Base-by-base conservation (phyloP, 352 stramenopile species). In the Aphanomyces euteiches region DNA sequence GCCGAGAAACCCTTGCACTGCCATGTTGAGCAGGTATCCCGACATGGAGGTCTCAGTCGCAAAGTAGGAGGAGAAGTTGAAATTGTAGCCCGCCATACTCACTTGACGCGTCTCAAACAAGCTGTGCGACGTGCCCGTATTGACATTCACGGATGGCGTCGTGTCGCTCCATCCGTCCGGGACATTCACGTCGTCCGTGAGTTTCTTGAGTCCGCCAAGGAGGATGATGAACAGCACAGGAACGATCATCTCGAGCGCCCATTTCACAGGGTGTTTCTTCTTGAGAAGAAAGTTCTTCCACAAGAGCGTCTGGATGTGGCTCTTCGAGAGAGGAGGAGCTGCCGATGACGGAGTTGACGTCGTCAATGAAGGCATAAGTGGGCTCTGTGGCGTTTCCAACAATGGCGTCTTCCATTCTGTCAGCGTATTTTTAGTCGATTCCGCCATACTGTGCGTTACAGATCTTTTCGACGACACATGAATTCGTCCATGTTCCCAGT, bases 241-340 rank as follows among this genome's bases (percentile, higher is more conserved):
- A 8, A 93, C 64, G 7, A 85, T 61, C 45, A 91, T 77, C 64
- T 92, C 83, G 10, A 85, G 40, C 38, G 77, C 36, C 34, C 81
- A 89, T 12, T 79, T 81, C 6, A 84, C 28, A 48, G 74, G 75
- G 48, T 90, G 81, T 7, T 84, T 83, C 67, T 81, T 84, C 72
- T 92, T 92, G 56, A 92, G 74, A 71, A 89, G 68, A 75, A 75
- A 85, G 72, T 88, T 92, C 73, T 92, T 92, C 74, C 79, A 87
- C 13, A 92, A 66, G 40, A 91, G 72, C 47, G 85, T 88, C n/a
- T 50, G 57, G 47, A 84, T 74, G 66, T 81, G 73, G 12, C 50
- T 45, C 28, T 28, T 38, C 36, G 54, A 3, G 37, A 38, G 54
- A 15, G 7, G 7, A 39, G 64, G 47, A 36, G 64, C 21, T 7